Percentiles rank a stretch among this genome's conserved stretches.
Evolutionary conservation across 108 stramenopile species (phyloP).

Genomic region (Skeletonema grethae): DNA sequence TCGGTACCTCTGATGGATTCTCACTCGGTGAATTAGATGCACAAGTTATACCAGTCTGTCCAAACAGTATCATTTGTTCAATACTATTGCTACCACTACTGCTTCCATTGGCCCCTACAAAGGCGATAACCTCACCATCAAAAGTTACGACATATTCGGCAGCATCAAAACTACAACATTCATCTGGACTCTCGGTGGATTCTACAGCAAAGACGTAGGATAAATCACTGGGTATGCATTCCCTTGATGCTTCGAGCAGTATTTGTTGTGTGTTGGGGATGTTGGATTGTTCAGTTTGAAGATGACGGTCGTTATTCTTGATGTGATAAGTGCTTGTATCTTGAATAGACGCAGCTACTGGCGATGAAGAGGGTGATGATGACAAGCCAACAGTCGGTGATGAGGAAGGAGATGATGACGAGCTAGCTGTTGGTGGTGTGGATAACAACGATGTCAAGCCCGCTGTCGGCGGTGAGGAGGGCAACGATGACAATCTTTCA

Average conservation of each 20-base stretch:
- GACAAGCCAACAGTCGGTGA: no score
- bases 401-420: background rate
- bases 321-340: background rate
- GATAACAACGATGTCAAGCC: background rate
- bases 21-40: background rate
- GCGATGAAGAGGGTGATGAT: background rate
- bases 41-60: background rate
- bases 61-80: background rate
- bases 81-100: background rate
- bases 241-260: background rate
- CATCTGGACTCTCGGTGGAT: background rate
- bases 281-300: background rate
- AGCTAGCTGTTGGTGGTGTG: no score
- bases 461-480: no score
- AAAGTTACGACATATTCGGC: background rate
- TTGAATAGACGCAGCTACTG: background rate
- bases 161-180: background rate
- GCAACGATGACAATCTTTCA: no score
- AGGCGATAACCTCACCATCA: background rate
- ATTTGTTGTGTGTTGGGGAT: background rate
- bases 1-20: background rate
- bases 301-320: background rate
- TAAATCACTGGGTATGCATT: conserved; percentile 1
- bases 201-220: background rate
- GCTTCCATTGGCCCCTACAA: background rate